Evolutionary conservation across 805 yeast genomes (phyloP).

Genomic region (Pichia exigua): DNA sequence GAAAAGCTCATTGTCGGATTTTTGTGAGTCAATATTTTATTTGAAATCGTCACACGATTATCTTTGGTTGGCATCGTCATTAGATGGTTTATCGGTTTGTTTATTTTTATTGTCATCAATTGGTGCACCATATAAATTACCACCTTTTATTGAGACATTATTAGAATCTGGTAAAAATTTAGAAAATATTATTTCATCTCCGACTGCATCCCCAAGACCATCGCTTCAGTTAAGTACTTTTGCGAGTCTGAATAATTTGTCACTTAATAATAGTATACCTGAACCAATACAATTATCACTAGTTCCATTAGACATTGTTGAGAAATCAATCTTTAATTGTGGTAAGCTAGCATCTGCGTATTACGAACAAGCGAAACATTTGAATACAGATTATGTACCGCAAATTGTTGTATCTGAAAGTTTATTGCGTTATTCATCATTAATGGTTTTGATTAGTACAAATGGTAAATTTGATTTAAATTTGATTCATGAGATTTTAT

Average conservation of each 20-base stretch:
- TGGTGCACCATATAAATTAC: conserved; percentile 43
- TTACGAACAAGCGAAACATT: conserved; percentile 45
- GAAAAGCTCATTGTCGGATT: conserved; percentile 58
- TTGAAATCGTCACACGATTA: conserved; percentile 61
- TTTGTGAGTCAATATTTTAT: conserved; percentile 62
- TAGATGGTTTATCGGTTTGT: conserved; percentile 75
- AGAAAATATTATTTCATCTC: conserved; percentile 21
- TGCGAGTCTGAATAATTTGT: conserved; percentile 4
- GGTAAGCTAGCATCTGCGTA: conserved; percentile 33
- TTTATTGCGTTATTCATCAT: conserved; percentile 52
- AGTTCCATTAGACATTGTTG: conserved; percentile 21
- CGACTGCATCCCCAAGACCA: conserved; percentile 40
- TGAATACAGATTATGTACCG: conserved; percentile 71
- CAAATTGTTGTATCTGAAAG: conserved; percentile 71
- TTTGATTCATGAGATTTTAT: conserved; percentile 39
- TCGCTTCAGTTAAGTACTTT: conserved; percentile 29
- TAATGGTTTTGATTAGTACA: conserved; percentile 45
- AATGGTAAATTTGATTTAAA: conserved; percentile 40
- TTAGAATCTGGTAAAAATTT: conserved; percentile 22
- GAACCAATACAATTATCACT: background rate
- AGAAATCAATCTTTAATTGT: conserved; percentile 32
- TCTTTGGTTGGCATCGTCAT: conserved; percentile 81
- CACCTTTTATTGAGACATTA: conserved; percentile 25
- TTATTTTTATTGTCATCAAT: conserved; percentile 51
- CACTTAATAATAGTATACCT: background rate